Conservation (phyloP, 352 stramenopile species). For the Globisporangium carolinianum region DNA sequence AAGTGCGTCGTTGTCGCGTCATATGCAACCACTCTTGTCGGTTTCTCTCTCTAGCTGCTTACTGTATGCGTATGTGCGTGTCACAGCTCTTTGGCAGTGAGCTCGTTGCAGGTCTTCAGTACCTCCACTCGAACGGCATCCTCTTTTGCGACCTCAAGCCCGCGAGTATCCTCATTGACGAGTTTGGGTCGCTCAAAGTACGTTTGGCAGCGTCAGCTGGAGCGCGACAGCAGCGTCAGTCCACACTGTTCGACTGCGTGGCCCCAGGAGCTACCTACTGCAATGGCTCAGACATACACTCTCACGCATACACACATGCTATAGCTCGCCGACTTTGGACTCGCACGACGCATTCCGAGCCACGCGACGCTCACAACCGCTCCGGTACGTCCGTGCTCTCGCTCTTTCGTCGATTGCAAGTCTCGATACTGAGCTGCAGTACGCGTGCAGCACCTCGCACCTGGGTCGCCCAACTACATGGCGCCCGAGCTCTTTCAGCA, state of each 20-base stretch:
- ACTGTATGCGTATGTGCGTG: neutral
- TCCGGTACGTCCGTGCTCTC: slow-evolving; percentile 20
- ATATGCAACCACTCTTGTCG: no score
- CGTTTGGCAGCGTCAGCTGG: neutral
- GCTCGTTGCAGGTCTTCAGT: slow-evolving; percentile 76
- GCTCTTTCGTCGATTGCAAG: neutral
- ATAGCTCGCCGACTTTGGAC: slow-evolving; percentile 80
- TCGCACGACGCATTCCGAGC: slow-evolving; percentile 77
- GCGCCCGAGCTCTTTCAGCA: slow-evolving; percentile 88
- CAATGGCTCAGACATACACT: no score
- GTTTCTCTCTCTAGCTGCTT: neutral
- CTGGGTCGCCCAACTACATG: slow-evolving; percentile 89
- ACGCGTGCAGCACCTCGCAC: slow-evolving; percentile 28
- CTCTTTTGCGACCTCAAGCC: slow-evolving; percentile 91
- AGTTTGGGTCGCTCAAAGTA: slow-evolving; percentile 89
- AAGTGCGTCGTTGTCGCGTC: slow-evolving; percentile 21
- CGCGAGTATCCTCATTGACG: slow-evolving; percentile 89
- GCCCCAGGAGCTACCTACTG: no score
- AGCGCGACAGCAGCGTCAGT: no score
- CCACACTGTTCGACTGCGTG: no score
- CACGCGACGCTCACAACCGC: slow-evolving; percentile 20
- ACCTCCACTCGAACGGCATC: slow-evolving; percentile 84
- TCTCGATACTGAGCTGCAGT: neutral
- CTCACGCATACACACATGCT: neutral
- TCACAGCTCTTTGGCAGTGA: slow-evolving; percentile 62